Base-by-base conservation (phyloP, 495 filamentous ascomycete genomes). In the Chaetomium tenue region DNA sequence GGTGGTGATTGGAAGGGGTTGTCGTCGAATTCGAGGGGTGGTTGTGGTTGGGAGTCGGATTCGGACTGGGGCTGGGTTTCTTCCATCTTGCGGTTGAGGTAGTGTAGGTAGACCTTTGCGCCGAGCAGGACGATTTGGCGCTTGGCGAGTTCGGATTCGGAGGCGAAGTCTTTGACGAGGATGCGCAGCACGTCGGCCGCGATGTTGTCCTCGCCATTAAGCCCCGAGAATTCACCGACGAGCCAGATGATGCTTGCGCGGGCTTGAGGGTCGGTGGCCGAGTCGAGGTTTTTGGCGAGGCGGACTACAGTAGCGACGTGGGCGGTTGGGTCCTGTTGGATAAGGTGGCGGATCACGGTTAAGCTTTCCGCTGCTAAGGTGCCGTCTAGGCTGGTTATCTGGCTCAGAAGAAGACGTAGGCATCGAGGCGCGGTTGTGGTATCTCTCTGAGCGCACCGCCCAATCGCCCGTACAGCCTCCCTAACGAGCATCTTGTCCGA, bases 221-320 rank as follows among this genome's bases (percentile, higher is more conserved):
- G 68, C 0, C 90, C 90, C 1, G 94, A 86, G 69, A 91, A 98
- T 76, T 98, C 94, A 57, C 94, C 94, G 0, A 98, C 93, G 5
- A 98, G 86, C 94, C 94, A 98, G 67, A 98, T 90, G 64, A 98
- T 97, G 39, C 88, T 93, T 16, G 95, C 93, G 60, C 94, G 82
- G 5, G 94, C 95, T 60, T 89, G 87, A 6, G 94, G 86, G 62
- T 91, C 90, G 2, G 87, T 92, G 11, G 90, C 89, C 4, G 86
- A 87, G 63, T 97, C 92, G 8, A 98, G 84, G 66, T 95, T 89
- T 73, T 92, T 96, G 9, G 95, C 93, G n/a, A 98, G 78, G 52
- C 91, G 84, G 42, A 97, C 86, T 7, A 98, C 93, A 0, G 93
- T 98, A 0, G 77, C 78, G 7, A 79, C 76, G 69, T 97, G 94